Conservation (phyloP, 352 stramenopile species). For the Phytophthora agathidicida region DNA sequence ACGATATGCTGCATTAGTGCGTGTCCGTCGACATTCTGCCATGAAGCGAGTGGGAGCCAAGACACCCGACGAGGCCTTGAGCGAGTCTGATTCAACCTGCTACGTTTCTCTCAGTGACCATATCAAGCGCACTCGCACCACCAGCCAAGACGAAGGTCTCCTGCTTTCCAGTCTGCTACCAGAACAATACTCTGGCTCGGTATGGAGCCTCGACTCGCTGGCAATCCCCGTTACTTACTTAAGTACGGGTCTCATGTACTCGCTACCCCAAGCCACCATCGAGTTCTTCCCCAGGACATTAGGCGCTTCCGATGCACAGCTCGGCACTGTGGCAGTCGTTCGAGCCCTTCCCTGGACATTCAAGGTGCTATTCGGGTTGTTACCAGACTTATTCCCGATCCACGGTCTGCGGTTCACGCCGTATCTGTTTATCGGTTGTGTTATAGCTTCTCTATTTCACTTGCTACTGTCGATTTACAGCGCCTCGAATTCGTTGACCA, state of each 20-base stretch:
- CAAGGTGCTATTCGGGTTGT: slow-evolving; percentile 78
- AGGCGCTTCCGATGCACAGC: slow-evolving; percentile 66
- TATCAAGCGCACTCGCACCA: slow-evolving; percentile 25
- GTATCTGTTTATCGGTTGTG: slow-evolving; percentile 74
- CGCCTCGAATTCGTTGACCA: slow-evolving; percentile 41
- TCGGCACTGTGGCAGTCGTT: slow-evolving; percentile 74
- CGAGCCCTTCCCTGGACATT: slow-evolving; percentile 78
- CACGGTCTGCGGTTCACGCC: slow-evolving; percentile 68
- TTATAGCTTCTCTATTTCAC: slow-evolving; percentile 66
- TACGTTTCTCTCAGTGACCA: slow-evolving; percentile 37
- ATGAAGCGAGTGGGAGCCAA: slow-evolving; percentile 26
- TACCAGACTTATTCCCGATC: slow-evolving; percentile 72
- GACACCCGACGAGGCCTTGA: slow-evolving; percentile 28
- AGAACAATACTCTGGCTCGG: slow-evolving; percentile 35
- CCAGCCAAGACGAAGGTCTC: slow-evolving; percentile 29
- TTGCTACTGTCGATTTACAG: slow-evolving; percentile 43
- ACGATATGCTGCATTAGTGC: not conserved
- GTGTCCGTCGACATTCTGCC: not conserved
- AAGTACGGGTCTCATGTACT: slow-evolving; percentile 70
- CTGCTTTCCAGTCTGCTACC: slow-evolving; percentile 24
- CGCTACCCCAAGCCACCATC: slow-evolving; percentile 75
- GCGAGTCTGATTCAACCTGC: slow-evolving; percentile 25
- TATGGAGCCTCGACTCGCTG: slow-evolving; percentile 58
- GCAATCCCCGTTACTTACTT: slow-evolving; percentile 84
- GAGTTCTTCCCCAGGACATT: slow-evolving; percentile 75